phyloP scores from a whole-genome alignment of 2,329 filamentous ascomycete genomes.

The Penicillium sp. region DNA sequence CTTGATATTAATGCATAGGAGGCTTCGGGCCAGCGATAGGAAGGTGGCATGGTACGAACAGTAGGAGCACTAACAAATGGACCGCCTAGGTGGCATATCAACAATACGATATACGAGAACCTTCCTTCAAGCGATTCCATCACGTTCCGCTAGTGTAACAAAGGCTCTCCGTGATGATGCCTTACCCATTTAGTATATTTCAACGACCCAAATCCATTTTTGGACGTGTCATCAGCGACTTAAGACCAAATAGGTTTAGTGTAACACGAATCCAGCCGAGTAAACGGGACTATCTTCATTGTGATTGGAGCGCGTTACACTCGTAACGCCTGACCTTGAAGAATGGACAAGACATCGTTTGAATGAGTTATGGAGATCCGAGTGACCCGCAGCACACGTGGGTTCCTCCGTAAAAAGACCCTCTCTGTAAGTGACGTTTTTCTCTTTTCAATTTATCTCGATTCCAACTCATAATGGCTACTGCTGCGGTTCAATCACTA shows the following conservation, averaged over 20 bases:
- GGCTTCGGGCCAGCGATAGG: too few relatives aligned
- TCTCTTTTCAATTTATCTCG: neutral
- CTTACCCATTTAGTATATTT: neutral
- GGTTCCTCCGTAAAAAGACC: too few relatives aligned
- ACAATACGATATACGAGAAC: too few relatives aligned
- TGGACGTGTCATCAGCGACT: neutral
- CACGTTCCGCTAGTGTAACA: too few relatives aligned
- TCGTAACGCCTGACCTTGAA: conserved; percentile 2
- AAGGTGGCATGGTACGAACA: too few relatives aligned
- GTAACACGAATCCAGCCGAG: neutral
- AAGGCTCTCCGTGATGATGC: too few relatives aligned
- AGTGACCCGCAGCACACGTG: neutral
- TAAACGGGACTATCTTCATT: neutral
- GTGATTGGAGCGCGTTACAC: conserved; percentile 1
- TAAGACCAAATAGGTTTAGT: neutral
- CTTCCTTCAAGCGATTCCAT: too few relatives aligned
- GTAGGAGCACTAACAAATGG: too few relatives aligned
- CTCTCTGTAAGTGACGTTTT: neutral
- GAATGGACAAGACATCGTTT: neutral
- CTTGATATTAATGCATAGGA: too few relatives aligned
- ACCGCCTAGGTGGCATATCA: too few relatives aligned
- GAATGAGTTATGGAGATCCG: neutral
- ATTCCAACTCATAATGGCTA: conserved; percentile 4
- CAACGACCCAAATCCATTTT: neutral
- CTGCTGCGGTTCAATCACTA: neutral